Conservation (phyloP, 2,329 filamentous ascomycete genomes). For the Hypoxylon sp. region DNA sequence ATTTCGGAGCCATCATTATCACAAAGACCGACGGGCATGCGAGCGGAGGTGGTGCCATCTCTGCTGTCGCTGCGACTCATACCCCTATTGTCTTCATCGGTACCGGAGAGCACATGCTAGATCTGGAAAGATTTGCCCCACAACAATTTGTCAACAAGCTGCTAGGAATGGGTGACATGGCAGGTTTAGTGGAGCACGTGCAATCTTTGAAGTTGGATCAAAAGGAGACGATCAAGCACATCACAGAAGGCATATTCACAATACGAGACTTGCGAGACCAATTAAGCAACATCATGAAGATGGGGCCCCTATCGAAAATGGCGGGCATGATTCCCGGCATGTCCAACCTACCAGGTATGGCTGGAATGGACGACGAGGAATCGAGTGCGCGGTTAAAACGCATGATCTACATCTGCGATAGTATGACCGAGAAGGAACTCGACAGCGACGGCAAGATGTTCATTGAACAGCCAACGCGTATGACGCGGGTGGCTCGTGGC, state of each 20-base stretch:
- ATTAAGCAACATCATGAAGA: constrained; percentile 98
- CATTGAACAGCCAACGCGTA: constrained; percentile 89
- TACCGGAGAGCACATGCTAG: constrained; percentile 96
- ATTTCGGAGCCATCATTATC: constrained; percentile 98
- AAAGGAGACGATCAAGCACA: constrained; percentile 99
- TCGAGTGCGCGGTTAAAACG: constrained; percentile 93
- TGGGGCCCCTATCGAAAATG: constrained; percentile 97
- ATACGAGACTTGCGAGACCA: constrained; percentile 95
- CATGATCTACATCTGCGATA: constrained; percentile 99
- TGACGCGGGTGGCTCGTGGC: constrained; percentile 91
- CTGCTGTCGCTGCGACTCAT: constrained; percentile 93
- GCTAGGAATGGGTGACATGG: constrained; percentile 97
- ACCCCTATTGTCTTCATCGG: constrained; percentile 98
- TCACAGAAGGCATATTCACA: constrained; percentile 95
- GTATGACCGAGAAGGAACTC: constrained; percentile 96
- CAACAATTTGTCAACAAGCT: constrained; percentile 94
- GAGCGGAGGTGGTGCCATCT: constrained; percentile 95
- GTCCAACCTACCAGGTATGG: constrained; percentile 82
- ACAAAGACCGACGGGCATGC: constrained; percentile 98
- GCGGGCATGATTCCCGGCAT: constrained; percentile 98
- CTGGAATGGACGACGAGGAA: constrained; percentile 96
- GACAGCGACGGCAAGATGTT: constrained; percentile 96
- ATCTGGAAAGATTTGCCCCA: constrained; percentile 92
- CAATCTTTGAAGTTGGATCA: constrained; percentile 96
- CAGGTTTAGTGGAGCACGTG: constrained; percentile 94